phyloP scores from a whole-genome alignment of 352 stramenopile species.

The Phytopythium boreale region DNA sequence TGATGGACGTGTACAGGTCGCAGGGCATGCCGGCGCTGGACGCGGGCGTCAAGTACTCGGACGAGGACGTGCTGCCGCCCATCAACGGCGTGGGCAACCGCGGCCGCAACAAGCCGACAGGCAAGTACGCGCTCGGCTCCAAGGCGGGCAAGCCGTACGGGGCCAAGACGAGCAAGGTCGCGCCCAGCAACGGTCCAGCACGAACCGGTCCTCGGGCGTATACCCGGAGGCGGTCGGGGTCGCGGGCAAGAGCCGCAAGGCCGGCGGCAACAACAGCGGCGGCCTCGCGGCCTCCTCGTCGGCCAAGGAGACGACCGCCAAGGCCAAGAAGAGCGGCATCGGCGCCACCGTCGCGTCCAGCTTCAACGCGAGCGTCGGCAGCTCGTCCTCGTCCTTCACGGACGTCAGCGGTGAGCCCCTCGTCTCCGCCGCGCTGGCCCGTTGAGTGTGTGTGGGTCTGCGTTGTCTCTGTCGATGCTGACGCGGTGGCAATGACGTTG shows the following conservation, averaged over 20 bases:
- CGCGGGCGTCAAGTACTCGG: conserved; percentile 20
- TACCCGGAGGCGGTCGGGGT: conserved; percentile 18
- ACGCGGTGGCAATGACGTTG: background rate
- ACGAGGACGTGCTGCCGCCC: conserved; percentile 45
- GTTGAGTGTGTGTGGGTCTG: background rate
- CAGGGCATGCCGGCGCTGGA: conserved; percentile 16
- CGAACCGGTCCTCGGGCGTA: conserved; percentile 24
- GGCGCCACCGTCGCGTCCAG: conserved; percentile 10
- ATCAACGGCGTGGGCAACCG: conserved; percentile 31
- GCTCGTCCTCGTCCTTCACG: conserved; percentile 9
- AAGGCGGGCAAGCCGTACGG: conserved; percentile 22
- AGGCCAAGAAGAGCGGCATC: conserved; percentile 13
- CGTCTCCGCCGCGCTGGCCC: background rate
- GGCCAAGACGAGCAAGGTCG: conserved; percentile 24
- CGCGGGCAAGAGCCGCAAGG: conserved; percentile 26
- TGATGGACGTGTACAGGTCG: conserved; percentile 9
- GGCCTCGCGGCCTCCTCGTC: background rate
- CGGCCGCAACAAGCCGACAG: conserved; percentile 12
- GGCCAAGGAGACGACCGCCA: conserved; percentile 8
- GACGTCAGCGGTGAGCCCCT: conserved; percentile 7
- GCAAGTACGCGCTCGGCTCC: conserved; percentile 23
- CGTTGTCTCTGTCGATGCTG: background rate
- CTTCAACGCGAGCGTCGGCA: conserved; percentile 7
- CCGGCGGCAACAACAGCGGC: conserved; percentile 8
- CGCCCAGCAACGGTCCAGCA: conserved; percentile 20